Conservation (phyloP, 345 rosid genomes). For the Psidium guajava region DNA sequence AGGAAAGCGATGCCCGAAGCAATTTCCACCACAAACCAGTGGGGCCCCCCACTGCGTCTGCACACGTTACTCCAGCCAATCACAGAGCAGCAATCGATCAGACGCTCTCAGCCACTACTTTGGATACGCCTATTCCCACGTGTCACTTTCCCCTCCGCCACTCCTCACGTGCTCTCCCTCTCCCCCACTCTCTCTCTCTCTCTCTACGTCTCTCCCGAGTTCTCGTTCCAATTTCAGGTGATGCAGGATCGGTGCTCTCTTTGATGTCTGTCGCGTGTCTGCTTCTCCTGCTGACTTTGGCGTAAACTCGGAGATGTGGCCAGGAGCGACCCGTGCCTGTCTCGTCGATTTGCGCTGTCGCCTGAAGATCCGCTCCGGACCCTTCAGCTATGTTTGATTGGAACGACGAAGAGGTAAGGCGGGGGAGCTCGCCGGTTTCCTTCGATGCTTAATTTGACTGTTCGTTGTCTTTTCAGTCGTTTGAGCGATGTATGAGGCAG, state of each 20-base stretch:
- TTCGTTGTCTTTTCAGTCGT: not conserved
- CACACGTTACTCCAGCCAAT: not conserved
- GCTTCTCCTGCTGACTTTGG: not conserved
- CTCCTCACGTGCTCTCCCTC: not conserved
- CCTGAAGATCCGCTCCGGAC: slow-evolving; percentile 10
- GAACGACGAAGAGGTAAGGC: slow-evolving; percentile 90
- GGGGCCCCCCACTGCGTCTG: not conserved
- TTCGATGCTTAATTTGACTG: not conserved
- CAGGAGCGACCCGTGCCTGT: not conserved
- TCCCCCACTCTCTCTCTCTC: not conserved
- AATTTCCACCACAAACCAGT: not conserved
- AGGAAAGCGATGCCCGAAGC: not conserved
- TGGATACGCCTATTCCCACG: not conserved
- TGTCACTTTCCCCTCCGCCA: not conserved
- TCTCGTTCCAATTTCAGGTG: not conserved
- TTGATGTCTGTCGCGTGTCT: not conserved
- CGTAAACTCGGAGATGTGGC: not conserved
- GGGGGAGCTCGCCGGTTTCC: not conserved
- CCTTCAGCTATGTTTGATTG: slow-evolving; percentile 80
- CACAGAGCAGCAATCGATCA: not conserved
- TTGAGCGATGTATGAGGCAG: not conserved
- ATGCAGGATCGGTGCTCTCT: not conserved
- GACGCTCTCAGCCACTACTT: not conserved
- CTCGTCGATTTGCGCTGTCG: slow-evolving; percentile 7
- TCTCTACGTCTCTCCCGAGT: not conserved